These are phyloP conservation scores for Cyberlindnera mississippiensis DNA, from an alignment of 805 yeast genomes.

Conservation along the genomic window DNA sequence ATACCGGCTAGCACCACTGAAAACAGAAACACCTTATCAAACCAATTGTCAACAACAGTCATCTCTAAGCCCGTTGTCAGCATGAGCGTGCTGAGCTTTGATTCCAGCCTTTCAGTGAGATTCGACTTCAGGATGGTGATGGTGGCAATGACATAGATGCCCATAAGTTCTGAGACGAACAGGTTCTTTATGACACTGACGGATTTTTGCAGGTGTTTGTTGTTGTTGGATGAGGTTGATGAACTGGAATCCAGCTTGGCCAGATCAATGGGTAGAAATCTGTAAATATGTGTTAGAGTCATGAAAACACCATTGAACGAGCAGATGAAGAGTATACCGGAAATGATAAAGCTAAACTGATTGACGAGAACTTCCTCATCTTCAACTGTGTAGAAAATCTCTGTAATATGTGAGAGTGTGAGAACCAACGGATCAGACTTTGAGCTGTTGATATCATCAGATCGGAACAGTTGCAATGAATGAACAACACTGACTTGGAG, in stretches of 20 bases:
- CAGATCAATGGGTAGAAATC: slow-evolving; percentile 34
- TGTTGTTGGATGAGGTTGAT: slow-evolving; percentile 1
- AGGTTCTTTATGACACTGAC: slow-evolving; percentile 39
- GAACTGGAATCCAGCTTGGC: slow-evolving; percentile 20
- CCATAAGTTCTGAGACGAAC: slow-evolving; percentile 35
- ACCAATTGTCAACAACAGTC: slow-evolving; percentile 36
- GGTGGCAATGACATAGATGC: slow-evolving; percentile 38
- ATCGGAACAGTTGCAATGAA: slow-evolving; percentile 24
- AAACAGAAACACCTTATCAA: slow-evolving; percentile 34
- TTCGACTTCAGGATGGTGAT: slow-evolving; percentile 37
- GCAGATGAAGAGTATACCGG: slow-evolving; percentile 56
- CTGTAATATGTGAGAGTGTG: slow-evolving; percentile 32
- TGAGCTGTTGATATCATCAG: slow-evolving; percentile 11
- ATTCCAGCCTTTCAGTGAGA: slow-evolving; percentile 32
- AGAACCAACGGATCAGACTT: slow-evolving; percentile 36
- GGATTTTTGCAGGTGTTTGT: slow-evolving; percentile 19
- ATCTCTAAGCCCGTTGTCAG: slow-evolving; percentile 21
- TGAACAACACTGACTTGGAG: slow-evolving; percentile 29
- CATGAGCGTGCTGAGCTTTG: slow-evolving; percentile 30
- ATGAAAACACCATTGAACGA: slow-evolving; percentile 61
- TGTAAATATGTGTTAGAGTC: slow-evolving; percentile 52
- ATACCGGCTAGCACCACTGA: slow-evolving; percentile 30
- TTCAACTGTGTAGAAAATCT: slow-evolving; percentile 30
- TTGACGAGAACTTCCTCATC: slow-evolving; percentile 35
- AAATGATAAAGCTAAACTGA: slow-evolving; percentile 44